Evolutionary conservation across 257 asterid species (phyloP).

Genomic region (Solanum verrucosum): DNA sequence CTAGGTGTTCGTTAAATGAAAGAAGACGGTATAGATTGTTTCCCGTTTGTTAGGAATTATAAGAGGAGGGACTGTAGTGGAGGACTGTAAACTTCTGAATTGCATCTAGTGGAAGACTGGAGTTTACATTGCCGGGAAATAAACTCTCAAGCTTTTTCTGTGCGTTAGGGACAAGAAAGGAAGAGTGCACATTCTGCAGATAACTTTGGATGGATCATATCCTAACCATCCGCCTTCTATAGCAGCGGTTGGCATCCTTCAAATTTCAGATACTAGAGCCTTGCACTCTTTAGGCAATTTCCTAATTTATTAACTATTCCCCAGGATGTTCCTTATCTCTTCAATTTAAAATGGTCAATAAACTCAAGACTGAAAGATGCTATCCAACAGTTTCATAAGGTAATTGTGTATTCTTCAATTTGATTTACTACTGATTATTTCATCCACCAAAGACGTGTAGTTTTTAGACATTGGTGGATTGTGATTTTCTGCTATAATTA

Average conservation of each 20-base stretch:
- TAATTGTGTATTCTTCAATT: constrained; percentile 1
- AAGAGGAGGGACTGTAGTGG: neutral
- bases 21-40: neutral
- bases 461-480: neutral
- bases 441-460: neutral
- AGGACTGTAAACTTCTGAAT: neutral
- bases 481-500: neutral
- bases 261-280: neutral
- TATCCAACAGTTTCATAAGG: constrained; percentile 58
- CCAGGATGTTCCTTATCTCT: constrained; percentile 59
- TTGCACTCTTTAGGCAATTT: neutral
- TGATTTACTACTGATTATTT: neutral
- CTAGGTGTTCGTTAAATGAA: neutral
- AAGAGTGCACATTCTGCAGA: constrained; percentile 50
- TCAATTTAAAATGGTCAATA: constrained; percentile 46
- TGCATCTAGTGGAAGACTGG: neutral
- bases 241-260: constrained; percentile 42
- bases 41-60: neutral
- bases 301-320: constrained; percentile 2
- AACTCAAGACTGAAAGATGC: constrained; percentile 48
- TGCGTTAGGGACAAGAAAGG: constrained; percentile 53
- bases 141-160: neutral
- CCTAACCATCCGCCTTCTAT: constrained; percentile 59
- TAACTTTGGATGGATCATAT: constrained; percentile 44
- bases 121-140: neutral